Evolutionary conservation across 176 grass and related monocot genomes (phyloP).

Genomic region (Tuctoria greenei): DNA sequence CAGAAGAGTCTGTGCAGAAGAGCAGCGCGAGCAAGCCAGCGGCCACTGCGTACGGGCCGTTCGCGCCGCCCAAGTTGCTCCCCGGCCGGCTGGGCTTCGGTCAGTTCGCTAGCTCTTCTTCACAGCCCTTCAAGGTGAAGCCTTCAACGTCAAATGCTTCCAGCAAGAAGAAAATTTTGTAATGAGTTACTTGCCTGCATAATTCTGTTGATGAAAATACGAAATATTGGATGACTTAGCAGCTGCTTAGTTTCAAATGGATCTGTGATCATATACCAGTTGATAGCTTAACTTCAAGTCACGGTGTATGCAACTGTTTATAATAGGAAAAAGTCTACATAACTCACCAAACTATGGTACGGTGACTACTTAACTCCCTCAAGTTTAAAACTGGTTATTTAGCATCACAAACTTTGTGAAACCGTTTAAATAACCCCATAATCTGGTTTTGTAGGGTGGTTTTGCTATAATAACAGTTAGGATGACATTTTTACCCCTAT

Average conservation of each 20-base stretch:
- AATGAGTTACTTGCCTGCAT: background rate
- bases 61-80: slow-evolving; percentile 39
- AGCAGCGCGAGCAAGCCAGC: background rate
- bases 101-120: slow-evolving; percentile 35
- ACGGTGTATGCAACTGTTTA: background rate
- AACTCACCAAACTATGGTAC: too few species aligned
- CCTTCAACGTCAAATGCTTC: background rate
- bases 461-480: too few species aligned
- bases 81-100: slow-evolving; percentile 42
- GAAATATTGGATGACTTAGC: background rate
- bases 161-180: slow-evolving; percentile 25
- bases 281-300: background rate
- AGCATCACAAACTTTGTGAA: too few species aligned
- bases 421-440: too few species aligned
- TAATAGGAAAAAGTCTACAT: too few species aligned
- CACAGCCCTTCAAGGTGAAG: slow-evolving; percentile 40
- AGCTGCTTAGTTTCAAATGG: background rate
- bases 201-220: background rate
- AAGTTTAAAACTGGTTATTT: too few species aligned
- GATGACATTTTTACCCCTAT: too few species aligned
- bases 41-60: slow-evolving; percentile 12
- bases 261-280: too few species aligned
- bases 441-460: too few species aligned
- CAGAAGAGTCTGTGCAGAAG: background rate
- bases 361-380: too few species aligned